Conservation (phyloP, 2,329 filamentous ascomycete species). For the Ascocoryne sarcoides region DNA sequence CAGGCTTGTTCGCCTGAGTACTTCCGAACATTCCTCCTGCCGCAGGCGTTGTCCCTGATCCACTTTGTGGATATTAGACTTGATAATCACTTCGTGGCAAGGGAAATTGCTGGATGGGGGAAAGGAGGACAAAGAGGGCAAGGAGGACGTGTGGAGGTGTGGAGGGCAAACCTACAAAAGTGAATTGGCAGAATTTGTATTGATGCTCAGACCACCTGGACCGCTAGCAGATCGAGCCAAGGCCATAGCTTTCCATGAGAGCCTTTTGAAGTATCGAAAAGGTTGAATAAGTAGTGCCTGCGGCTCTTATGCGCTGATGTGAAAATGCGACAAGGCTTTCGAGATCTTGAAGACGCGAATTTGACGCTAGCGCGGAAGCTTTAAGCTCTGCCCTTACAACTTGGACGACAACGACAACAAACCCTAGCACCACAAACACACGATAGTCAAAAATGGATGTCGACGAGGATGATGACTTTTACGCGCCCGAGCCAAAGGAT, state of each 20-base stretch:
- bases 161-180: slow-evolving; percentile 36
- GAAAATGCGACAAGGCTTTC: slow-evolving; percentile 6
- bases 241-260: slow-evolving; percentile 20
- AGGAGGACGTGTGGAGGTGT: too few relatives aligned
- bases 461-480: slow-evolving; percentile 61
- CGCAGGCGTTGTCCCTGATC: slow-evolving; percentile 21
- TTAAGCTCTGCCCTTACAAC: slow-evolving; percentile 6
- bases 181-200: slow-evolving; percentile 51
- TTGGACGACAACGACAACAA: slow-evolving; percentile 3
- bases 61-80: slow-evolving; percentile 19
- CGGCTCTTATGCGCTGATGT: too few relatives aligned
- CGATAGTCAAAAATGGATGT: slow-evolving; percentile 47
- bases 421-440: slow-evolving; percentile 3
- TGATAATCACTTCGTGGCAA: background rate
- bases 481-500: slow-evolving; percentile 50
- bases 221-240: slow-evolving; percentile 48
- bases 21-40: slow-evolving; percentile 27
- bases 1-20: slow-evolving; percentile 22
- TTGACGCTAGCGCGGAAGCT: slow-evolving; percentile 16
- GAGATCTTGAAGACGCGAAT: slow-evolving; percentile 8
- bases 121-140: too few relatives aligned
- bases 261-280: background rate
- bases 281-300: too few relatives aligned
- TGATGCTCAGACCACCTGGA: slow-evolving; percentile 53
- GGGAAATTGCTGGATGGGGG: too few relatives aligned